A percentile compares a stretch with the other conserved stretches of the same genome.
These are phyloP conservation scores for Francoa sonchifolia DNA, from an alignment of 441 rosid genomes.

Conservation along the genomic window DNA sequence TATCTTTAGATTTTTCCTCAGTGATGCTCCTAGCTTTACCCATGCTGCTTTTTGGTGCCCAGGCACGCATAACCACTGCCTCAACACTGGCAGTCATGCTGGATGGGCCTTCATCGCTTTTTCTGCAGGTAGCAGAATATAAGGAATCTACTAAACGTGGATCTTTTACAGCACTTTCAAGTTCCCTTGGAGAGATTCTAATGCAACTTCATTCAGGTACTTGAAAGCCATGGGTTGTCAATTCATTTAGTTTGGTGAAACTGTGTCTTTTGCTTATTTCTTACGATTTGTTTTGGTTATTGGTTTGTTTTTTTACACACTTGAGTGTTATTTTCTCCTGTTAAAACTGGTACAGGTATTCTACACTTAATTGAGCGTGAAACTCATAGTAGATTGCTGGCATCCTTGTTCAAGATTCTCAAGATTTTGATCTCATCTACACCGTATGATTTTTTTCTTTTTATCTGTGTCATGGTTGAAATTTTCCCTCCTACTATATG, in stretches of 20 bases:
- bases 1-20: not conserved
- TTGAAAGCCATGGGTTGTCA: conserved; percentile 13
- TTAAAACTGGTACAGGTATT: conserved; percentile 39
- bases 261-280: conserved; percentile 2
- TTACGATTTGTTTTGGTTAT: conserved; percentile 3
- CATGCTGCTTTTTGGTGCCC: conserved; percentile 21
- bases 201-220: conserved; percentile 89
- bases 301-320: conserved; percentile 6
- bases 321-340: conserved; percentile 5
- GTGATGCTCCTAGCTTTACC: conserved; percentile 8
- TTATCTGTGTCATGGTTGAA: not conserved
- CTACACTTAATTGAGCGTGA: conserved; percentile 61
- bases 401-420: conserved; percentile 63
- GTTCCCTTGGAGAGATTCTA: conserved; percentile 71
- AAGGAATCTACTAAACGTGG: conserved; percentile 59
- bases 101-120: conserved; percentile 73
- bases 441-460: conserved; percentile 40
- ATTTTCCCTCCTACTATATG: not conserved
- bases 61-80: conserved; percentile 77
- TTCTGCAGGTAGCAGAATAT: conserved; percentile 86
- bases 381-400: conserved; percentile 57
- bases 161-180: conserved; percentile 74
- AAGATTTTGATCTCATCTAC: conserved; percentile 71
- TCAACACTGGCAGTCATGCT: conserved; percentile 67
- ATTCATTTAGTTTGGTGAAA: conserved; percentile 9